phyloP scores from a whole-genome alignment of 495 filamentous ascomycete species.

The Evernia prunastri region DNA sequence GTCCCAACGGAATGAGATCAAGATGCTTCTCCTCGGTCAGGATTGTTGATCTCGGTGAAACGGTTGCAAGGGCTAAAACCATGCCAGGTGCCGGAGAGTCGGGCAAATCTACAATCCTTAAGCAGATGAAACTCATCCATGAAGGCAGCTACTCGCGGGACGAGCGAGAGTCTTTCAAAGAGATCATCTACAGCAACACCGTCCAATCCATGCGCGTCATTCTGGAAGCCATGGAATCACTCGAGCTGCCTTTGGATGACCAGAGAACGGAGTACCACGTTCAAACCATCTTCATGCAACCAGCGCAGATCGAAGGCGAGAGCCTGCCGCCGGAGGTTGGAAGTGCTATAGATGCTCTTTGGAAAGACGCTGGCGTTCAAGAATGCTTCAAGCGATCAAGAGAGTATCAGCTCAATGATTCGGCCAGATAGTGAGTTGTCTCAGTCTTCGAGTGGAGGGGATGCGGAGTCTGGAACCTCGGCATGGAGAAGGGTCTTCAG shows the following conservation, averaged over 20 bases:
- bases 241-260: conserved; percentile 84
- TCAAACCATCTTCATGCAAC: conserved; percentile 94
- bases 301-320: conserved; percentile 91
- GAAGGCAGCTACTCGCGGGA: conserved; percentile 53
- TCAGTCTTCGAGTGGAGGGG: background rate
- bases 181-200: conserved; percentile 98
- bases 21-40: conserved; percentile 95
- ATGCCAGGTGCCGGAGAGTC: conserved; percentile 92
- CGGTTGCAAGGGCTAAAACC: background rate
- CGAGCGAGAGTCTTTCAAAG: conserved; percentile 63
- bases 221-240: conserved; percentile 90
- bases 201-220: conserved; percentile 96
- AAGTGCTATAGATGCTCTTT: conserved; percentile 84
- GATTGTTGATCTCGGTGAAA: conserved; percentile 28
- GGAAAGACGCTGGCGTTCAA: conserved; percentile 93
- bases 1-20: conserved; percentile 95
- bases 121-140: conserved; percentile 84
- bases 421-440: conserved; percentile 86
- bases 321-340: conserved; percentile 91
- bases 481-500: background rate
- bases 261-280: conserved; percentile 86
- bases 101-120: conserved; percentile 97
- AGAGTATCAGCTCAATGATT: conserved; percentile 98
- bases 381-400: conserved; percentile 89
- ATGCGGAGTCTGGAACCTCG: background rate